phyloP scores from a whole-genome alignment of 257 asterid species.

The Nicotiana tomentosiformis region DNA sequence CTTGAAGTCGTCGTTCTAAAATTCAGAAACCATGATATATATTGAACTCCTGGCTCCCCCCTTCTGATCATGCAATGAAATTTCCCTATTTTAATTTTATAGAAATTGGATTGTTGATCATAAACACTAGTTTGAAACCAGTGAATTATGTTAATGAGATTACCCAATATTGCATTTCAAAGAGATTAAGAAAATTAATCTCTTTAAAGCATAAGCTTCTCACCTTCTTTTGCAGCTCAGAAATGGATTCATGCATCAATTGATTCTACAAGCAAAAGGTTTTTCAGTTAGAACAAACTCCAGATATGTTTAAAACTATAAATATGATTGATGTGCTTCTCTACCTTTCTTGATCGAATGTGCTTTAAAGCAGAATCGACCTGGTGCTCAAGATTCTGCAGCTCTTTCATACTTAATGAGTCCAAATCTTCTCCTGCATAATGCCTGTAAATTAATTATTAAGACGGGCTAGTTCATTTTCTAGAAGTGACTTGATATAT shows the following conservation, averaged over 20 bases:
- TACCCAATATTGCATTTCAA: neutral
- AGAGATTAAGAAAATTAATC: neutral
- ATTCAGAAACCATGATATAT: neutral
- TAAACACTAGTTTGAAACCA: neutral
- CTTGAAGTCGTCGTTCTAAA: no score
- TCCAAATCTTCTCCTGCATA: constrained; percentile 77
- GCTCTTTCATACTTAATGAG: constrained; percentile 55
- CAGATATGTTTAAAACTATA: neutral
- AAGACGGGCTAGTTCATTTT: neutral
- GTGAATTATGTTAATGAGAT: neutral
- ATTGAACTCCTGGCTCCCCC: no score
- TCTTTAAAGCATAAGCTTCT: neutral
- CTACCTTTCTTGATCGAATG: constrained; percentile 75
- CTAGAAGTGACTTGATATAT: neutral
- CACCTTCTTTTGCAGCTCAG: constrained; percentile 78
- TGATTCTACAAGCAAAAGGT: constrained; percentile 53
- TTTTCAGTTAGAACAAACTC: neutral
- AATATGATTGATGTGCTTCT: neutral
- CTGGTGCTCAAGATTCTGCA: constrained; percentile 80
- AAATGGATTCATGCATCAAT: constrained; percentile 70
- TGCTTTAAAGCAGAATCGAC: constrained; percentile 73
- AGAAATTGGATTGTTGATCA: neutral
- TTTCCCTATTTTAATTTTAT: neutral
- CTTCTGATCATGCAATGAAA: neutral
- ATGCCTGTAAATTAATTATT: constrained; percentile 38